phyloP scores from a whole-genome alignment of 768 basidiomycete species.

The Termitomyces titanicus region DNA sequence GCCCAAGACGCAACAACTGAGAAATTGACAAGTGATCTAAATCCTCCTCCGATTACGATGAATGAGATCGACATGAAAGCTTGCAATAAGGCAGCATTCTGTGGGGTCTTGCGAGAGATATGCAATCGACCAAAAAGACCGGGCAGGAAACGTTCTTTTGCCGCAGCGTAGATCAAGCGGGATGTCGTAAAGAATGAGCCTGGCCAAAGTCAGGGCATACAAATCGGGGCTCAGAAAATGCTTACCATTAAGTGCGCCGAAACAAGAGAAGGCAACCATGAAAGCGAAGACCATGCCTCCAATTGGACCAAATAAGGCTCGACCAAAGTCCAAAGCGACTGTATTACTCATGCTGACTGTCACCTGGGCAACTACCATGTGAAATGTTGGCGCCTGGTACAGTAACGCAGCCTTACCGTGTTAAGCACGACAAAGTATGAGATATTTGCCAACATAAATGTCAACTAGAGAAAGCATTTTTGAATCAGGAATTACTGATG shows the following conservation, averaged over 20 bases:
- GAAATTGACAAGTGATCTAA: constrained; percentile 85
- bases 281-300: constrained; percentile 86
- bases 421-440: constrained; percentile 95
- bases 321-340: constrained; percentile 90
- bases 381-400: too few relatives aligned
- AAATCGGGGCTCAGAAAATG: background rate
- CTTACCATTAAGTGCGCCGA: constrained; percentile 88
- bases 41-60: constrained; percentile 85
- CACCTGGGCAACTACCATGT: constrained; percentile 27
- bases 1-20: constrained; percentile 85
- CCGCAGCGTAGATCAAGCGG: constrained; percentile 86
- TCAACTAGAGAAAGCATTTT: constrained; percentile 35
- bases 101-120: constrained; percentile 71
- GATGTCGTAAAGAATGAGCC: constrained; percentile 73
- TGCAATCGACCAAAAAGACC: constrained; percentile 78
- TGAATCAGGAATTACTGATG: background rate
- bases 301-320: constrained; percentile 78
- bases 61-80: constrained; percentile 70
- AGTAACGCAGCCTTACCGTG: constrained; percentile 43
- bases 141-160: constrained; percentile 85
- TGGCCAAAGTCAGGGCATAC: constrained; percentile 21
- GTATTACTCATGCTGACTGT: constrained; percentile 80
- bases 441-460: constrained; percentile 81
- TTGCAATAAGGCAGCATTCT: constrained; percentile 85
- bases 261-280: constrained; percentile 92